A percentile compares a stretch with the other conserved stretches of the same genome.
phyloP scores from a whole-genome alignment of 805 yeast species.

The Kodamaea laetipori region DNA sequence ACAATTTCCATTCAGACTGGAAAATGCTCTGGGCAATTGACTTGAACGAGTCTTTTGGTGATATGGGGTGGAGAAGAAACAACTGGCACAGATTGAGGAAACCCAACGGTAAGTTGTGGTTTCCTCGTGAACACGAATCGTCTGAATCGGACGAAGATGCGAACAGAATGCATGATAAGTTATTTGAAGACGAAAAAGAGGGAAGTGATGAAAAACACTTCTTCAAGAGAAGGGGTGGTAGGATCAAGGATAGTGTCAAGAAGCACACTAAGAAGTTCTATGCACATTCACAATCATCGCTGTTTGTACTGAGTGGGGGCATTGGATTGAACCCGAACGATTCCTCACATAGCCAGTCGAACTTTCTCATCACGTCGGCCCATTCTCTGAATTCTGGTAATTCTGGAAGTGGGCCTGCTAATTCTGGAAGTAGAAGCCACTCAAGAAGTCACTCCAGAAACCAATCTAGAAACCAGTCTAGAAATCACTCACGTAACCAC shows the following conservation, averaged over 20 bases:
- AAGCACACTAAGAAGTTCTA: conserved; percentile 15
- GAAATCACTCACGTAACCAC: background rate
- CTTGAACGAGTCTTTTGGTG: conserved; percentile 57
- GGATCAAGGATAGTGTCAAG: conserved; percentile 14
- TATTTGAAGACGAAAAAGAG: conserved; percentile 10
- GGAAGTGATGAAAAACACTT: conserved; percentile 5
- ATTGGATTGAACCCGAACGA: background rate
- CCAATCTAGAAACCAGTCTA: conserved; percentile 1
- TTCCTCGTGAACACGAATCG: conserved; percentile 31
- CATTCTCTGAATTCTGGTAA: background rate
- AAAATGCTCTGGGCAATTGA: conserved; percentile 67
- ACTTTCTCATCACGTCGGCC: background rate
- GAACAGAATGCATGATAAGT: conserved; percentile 33
- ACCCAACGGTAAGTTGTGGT: conserved; percentile 54
- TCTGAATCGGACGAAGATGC: conserved; percentile 8
- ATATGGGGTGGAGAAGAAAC: conserved; percentile 56
- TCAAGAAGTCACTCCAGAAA: conserved; percentile 7
- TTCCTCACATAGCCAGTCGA: background rate
- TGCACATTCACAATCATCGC: conserved; percentile 9
- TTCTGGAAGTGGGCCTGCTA: background rate
- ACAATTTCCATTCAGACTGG: conserved; percentile 25
- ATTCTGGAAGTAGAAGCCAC: conserved; percentile 6
- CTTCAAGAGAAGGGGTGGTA: conserved; percentile 8
- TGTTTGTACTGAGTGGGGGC: conserved; percentile 2
- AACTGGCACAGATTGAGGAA: conserved; percentile 55